phyloP scores from a whole-genome alignment of 768 basidiomycete genomes.

The Russula compacta region DNA sequence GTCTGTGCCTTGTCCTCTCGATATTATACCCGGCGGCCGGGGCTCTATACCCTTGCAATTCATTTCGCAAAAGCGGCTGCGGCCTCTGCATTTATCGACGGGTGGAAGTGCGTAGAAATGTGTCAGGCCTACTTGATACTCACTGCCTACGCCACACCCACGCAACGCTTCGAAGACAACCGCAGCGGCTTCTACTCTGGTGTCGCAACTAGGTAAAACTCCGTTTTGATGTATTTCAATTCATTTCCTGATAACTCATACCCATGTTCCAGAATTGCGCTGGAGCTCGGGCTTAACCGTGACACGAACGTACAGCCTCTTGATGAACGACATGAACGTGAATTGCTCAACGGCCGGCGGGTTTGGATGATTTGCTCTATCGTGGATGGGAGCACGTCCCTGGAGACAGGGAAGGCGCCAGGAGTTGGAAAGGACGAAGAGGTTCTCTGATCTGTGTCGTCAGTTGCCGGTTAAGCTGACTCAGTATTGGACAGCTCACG shows the following conservation, averaged over 20 bases:
- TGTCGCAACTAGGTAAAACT: constrained; percentile 50
- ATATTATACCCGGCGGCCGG: constrained; percentile 47
- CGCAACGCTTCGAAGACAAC: constrained; percentile 61
- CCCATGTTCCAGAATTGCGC: constrained; percentile 44
- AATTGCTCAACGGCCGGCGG: constrained; percentile 59
- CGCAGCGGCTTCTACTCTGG: constrained; percentile 66
- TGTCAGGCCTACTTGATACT: constrained; percentile 70
- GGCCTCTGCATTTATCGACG: constrained; percentile 49
- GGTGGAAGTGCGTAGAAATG: constrained; percentile 61
- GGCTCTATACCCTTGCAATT: constrained; percentile 48
- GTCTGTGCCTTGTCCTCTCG: constrained; percentile 66
- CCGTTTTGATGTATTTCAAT: background rate
- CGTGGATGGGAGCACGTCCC: constrained; percentile 66
- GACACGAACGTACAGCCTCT: constrained; percentile 33
- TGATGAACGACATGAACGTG: constrained; percentile 49
- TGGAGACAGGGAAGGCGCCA: constrained; percentile 65
- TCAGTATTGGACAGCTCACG: constrained; percentile 33
- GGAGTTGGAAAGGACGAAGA: constrained; percentile 62
- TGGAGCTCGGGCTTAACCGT: constrained; percentile 60
- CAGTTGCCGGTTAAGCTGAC: constrained; percentile 10
- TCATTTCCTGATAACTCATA: background rate
- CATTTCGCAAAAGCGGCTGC: constrained; percentile 56
- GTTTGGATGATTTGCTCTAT: constrained; percentile 73
- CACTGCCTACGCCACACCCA: constrained; percentile 52
- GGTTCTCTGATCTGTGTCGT: constrained; percentile 27